Base-by-base conservation (phyloP, 2,329 filamentous ascomycete genomes). In the Escovopsis sp. region DNA sequence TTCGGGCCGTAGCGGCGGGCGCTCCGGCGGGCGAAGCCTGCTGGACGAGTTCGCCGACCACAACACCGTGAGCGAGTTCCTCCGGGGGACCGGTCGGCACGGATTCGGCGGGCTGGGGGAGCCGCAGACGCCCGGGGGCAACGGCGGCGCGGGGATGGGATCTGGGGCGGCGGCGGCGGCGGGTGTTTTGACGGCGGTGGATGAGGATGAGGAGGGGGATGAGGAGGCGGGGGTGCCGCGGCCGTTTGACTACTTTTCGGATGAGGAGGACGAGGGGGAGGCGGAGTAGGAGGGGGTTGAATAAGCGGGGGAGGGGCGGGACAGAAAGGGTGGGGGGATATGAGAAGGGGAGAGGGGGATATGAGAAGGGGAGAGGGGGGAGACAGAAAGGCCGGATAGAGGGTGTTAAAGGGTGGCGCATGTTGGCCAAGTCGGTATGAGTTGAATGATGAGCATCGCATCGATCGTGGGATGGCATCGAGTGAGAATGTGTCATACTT, bases 101-200 rank as follows among this genome's bases (percentile, higher is more conserved):
- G 44, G 52, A 2, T 55, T 56, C 47, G 21, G 21, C 21, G 55
- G 38, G 30, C 41, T 45, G 32, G 45, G 37, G 4, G 52, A 52
- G 6, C 46, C 51, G 23, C 46, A 51, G 33, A 46, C 51, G 9
- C 46, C 52, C 11, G 47, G 41, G 34, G 45, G 44, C n/a, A 43
- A 43, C 28, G 70, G 73, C 38, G 72, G 76, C n/a, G 40, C 35
- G 11, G 56, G 40, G 10, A 36, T 39, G 9, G 38, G 53, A 15
- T 52, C 58, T 11, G 73, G 79, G 35, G 76, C 81, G 14, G 76
- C 76, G 0, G 79, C 79, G 0, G 80, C 80, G 0, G 84, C 81
- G 0, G 82, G 79, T 37, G 83, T 92, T 2, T 62, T 94, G 46
- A 94, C 81, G 4, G 79, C 86, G 5, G 75, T 93, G 4, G 87